phyloP scores from a whole-genome alignment of 148 eudicot genomes.

The Talinum fruticosum region DNA sequence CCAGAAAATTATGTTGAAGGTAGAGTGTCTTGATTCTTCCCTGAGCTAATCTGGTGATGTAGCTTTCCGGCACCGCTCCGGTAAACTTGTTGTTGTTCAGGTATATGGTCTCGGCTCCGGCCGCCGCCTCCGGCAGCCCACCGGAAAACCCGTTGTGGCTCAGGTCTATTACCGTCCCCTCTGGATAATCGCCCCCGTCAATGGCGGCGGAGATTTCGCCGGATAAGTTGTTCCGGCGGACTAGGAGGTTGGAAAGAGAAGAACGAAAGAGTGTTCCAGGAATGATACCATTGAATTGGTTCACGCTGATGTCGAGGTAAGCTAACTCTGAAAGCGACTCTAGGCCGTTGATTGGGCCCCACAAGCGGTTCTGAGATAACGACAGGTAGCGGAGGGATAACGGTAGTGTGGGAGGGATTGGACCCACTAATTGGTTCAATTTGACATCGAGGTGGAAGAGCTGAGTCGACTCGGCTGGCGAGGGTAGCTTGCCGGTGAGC shows the following conservation, averaged over 20 bases:
- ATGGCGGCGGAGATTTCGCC: conserved; percentile 27
- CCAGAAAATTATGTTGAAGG: conserved; percentile 56
- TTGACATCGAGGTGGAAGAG: conserved; percentile 49
- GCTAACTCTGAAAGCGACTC: conserved; percentile 39
- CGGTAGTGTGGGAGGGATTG: conserved; percentile 41
- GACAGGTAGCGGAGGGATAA: conserved; percentile 59
- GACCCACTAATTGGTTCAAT: conserved; percentile 37
- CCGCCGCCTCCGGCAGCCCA: conserved; percentile 29
- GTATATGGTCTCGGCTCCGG: conserved; percentile 42
- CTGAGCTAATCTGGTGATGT: conserved; percentile 27
- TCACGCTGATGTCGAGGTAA: conserved; percentile 64
- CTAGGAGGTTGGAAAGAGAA: conserved; percentile 35
- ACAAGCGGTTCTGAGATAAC: conserved; percentile 42
- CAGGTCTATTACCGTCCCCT: conserved; percentile 50
- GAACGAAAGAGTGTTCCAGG: conserved; percentile 42
- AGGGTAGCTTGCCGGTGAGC: conserved; percentile 41
- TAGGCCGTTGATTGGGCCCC: conserved; percentile 52
- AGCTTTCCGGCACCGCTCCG: conserved; percentile 46
- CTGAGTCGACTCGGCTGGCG: conserved; percentile 20
- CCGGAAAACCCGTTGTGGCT: conserved; percentile 54
- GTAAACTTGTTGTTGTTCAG: conserved; percentile 54
- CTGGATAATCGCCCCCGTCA: not conserved
- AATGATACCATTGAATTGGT: conserved; percentile 59
- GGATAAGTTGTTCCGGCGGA: conserved; percentile 56
- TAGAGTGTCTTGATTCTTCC: conserved; percentile 50